These are phyloP conservation scores for Pholiota conissans DNA, from an alignment of 768 basidiomycete species.

Conservation along the genomic window DNA sequence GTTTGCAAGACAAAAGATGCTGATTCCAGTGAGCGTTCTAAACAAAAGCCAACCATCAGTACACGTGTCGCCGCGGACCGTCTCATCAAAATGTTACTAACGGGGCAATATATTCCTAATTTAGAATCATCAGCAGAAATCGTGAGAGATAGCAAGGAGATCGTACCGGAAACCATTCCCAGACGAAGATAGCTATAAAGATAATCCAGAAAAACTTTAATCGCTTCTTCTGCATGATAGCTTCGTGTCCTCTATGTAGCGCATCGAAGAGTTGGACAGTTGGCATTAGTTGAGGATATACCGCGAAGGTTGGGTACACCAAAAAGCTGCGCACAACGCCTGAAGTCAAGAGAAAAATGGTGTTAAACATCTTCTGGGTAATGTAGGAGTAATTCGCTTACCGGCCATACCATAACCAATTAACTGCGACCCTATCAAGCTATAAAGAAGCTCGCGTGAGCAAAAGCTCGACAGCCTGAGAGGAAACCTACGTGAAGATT, in stretches of 20 bases:
- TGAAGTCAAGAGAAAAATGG: background rate
- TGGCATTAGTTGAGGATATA: slow-evolving; percentile 40
- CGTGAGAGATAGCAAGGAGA: background rate
- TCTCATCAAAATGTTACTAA: slow-evolving; percentile 16
- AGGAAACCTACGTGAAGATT: slow-evolving; percentile 32
- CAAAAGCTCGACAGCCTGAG: background rate
- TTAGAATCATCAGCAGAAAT: background rate
- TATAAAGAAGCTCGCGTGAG: background rate
- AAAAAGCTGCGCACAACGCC: slow-evolving; percentile 46
- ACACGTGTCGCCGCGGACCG: background rate
- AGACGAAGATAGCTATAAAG: slow-evolving; percentile 53
- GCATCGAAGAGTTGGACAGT: slow-evolving; percentile 43
- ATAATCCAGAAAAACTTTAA: slow-evolving; percentile 58
- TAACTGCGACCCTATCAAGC: slow-evolving; percentile 37
- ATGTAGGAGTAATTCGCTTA: background rate
- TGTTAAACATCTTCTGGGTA: too few species aligned
- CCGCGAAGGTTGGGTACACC: slow-evolving; percentile 51
- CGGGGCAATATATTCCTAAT: slow-evolving; percentile 41
- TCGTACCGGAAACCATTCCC: slow-evolving; percentile 52
- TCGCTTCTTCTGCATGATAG: slow-evolving; percentile 48
- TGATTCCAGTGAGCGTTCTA: slow-evolving; percentile 56
- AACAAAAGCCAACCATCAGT: slow-evolving; percentile 12
- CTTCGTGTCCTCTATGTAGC: slow-evolving; percentile 43
- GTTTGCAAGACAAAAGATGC: slow-evolving; percentile 55
- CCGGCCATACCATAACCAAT: slow-evolving; percentile 44